These are phyloP conservation scores for Hypoxylon sp. DNA, from an alignment of 2,329 filamentous ascomycete species.

Conservation along the genomic window DNA sequence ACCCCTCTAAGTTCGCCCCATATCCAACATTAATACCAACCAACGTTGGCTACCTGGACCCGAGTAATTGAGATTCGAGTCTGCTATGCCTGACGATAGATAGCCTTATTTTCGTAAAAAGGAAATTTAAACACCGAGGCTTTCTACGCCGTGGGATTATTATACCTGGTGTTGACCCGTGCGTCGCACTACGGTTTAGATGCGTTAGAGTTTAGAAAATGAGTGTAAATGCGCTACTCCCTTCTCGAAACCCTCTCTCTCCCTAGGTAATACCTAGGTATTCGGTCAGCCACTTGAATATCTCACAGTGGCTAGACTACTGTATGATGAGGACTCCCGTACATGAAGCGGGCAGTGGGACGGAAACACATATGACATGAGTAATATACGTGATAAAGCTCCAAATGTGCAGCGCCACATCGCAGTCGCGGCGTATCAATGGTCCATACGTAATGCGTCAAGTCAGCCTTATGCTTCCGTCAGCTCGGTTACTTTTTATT, in stretches of 20 bases:
- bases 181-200: too few relatives aligned
- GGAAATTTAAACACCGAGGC: neutral
- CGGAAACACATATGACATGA: conserved; percentile 22
- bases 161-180: neutral
- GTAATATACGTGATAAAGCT: conserved; percentile 14
- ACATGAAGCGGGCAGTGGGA: conserved; percentile 13
- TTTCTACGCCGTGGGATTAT: neutral
- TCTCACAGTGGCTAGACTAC: conserved; percentile 1
- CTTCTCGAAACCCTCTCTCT: neutral
- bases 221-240: neutral
- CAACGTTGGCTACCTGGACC: neutral
- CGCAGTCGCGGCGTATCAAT: conserved; percentile 30
- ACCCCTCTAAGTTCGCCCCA: conserved; percentile 1
- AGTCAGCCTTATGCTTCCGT: conserved; percentile 35
- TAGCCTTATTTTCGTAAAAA: conserved; percentile 6
- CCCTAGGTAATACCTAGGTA: too few relatives aligned
- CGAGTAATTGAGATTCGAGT: conserved; percentile 3
- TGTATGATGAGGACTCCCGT: conserved; percentile 13
- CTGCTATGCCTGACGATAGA: neutral
- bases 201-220: conserved; percentile 10
- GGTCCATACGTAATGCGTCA: conserved; percentile 21
- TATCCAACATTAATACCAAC: conserved; percentile 8
- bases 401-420: conserved; percentile 11
- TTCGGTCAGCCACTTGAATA: conserved; percentile 13
- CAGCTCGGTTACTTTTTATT: conserved; percentile 23